These are phyloP conservation scores for Chytridium lagenaria DNA, from an alignment of 371 early-diverging fungal species.

Conservation along the genomic window DNA sequence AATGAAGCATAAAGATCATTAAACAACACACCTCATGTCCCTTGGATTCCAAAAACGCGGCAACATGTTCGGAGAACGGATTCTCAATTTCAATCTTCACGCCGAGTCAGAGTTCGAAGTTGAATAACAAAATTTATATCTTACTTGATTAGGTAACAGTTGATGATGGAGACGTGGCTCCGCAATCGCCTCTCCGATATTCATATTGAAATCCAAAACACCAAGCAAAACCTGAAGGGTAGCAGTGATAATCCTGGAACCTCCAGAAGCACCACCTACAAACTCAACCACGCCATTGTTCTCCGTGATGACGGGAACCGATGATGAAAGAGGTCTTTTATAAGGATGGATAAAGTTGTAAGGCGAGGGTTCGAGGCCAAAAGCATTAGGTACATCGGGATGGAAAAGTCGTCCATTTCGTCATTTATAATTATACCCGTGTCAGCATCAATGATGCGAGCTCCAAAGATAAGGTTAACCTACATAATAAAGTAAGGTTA, in stretches of 20 bases:
- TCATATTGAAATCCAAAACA: constrained; percentile 71
- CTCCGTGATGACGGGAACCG: constrained; percentile 87
- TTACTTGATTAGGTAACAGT: constrained; percentile 77
- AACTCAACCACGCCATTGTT: constrained; percentile 66
- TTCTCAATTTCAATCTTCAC: constrained; percentile 38
- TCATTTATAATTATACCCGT: constrained; percentile 99
- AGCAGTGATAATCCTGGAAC: constrained; percentile 90
- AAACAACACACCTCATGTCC: constrained; percentile 44
- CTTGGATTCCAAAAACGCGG: constrained; percentile 22
- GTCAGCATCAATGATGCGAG: constrained; percentile 85
- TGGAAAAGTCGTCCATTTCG: constrained; percentile 98
- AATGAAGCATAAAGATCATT: too few relatives aligned
- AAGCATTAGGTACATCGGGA: constrained; percentile 84
- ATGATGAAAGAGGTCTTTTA: constrained; percentile 94
- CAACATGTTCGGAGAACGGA: constrained; percentile 21
- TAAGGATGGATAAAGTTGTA: constrained; percentile 85
- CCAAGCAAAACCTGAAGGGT: constrained; percentile 79
- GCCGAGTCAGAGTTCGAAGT: too few relatives aligned
- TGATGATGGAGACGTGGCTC: constrained; percentile 93
- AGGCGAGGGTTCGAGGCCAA: constrained; percentile 83
- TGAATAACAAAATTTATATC: too few relatives aligned
- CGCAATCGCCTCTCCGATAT: constrained; percentile 76
- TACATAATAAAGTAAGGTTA: neutral
- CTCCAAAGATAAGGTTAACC: constrained; percentile 93
- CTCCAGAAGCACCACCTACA: constrained; percentile 94